Evolutionary conservation across 306 rosid genomes (phyloP).

Genomic region (Quercus rubra): DNA sequence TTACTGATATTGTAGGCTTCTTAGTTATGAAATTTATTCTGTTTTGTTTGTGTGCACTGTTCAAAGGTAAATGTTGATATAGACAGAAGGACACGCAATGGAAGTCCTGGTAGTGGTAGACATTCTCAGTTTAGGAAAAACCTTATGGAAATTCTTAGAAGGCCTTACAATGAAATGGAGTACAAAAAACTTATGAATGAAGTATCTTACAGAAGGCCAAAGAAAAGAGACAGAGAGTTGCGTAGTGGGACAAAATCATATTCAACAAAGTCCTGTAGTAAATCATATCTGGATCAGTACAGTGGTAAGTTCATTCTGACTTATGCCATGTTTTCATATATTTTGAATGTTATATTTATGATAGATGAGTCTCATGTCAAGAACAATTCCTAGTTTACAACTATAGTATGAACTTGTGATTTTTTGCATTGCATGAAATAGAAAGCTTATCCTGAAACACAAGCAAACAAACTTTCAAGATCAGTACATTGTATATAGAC

Average conservation of each 20-base stretch:
- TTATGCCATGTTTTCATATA: background rate
- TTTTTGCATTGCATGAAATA: background rate
- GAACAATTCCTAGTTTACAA: too few relatives aligned
- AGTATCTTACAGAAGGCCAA: constrained; percentile 16
- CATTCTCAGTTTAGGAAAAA: constrained; percentile 43
- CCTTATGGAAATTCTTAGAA: constrained; percentile 51
- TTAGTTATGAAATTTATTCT: background rate
- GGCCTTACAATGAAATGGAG: constrained; percentile 53
- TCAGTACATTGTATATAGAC: too few relatives aligned
- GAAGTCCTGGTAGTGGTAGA: constrained; percentile 4
- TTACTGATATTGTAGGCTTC: background rate
- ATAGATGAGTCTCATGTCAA: background rate
- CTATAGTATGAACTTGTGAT: background rate
- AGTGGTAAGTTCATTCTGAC: constrained; percentile 46
- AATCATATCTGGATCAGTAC: constrained; percentile 50
- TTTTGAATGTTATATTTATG: background rate
- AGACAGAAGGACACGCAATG: constrained; percentile 3
- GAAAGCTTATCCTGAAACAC: background rate
- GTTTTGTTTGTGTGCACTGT: constrained; percentile 20
- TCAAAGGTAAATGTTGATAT: constrained; percentile 24
- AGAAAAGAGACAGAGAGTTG: constrained; percentile 21
- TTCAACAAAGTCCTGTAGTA: constrained; percentile 2
- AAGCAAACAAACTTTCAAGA: background rate
- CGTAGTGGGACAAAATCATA: constrained; percentile 36
- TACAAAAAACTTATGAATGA: background rate